Conservation (phyloP, 2,329 filamentous ascomycete genomes). For the Verticillium dahliae region DNA sequence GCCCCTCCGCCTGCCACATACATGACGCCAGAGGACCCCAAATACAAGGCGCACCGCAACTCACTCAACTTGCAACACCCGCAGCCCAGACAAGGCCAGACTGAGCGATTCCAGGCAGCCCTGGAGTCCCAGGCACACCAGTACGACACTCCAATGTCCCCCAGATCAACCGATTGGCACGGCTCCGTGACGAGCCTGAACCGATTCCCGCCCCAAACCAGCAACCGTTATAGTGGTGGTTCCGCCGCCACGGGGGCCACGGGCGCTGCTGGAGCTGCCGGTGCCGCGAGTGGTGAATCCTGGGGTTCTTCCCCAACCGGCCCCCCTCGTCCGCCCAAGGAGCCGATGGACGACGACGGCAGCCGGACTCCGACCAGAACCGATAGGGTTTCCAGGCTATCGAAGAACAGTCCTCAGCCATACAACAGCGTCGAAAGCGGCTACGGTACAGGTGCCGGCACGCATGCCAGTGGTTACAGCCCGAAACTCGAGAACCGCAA, state of each 20-base stretch:
- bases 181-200: conserved; percentile 54
- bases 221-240: conserved; percentile 42
- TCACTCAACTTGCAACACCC: conserved; percentile 75
- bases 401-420: conserved; percentile 49
- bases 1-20: conserved; percentile 41
- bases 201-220: conserved; percentile 38
- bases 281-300: conserved; percentile 28
- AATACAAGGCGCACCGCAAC: conserved; percentile 77
- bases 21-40: conserved; percentile 60
- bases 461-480: conserved; percentile 36
- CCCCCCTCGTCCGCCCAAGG: conserved; percentile 57
- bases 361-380: conserved; percentile 38
- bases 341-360: conserved; percentile 42
- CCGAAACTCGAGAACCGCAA: conserved; percentile 52
- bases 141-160: conserved; percentile 56
- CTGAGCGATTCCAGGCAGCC: conserved; percentile 65
- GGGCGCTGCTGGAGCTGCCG: neutral
- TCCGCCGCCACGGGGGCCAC: conserved; percentile 13
- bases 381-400: conserved; percentile 42
- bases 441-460: conserved; percentile 46
- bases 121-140: conserved; percentile 68
- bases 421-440: conserved; percentile 49
- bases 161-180: conserved; percentile 55
- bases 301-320: conserved; percentile 38
- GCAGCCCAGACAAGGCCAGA: conserved; percentile 68